Base-by-base conservation (phyloP, 2,329 filamentous ascomycete species). In the Pseudocercospora crystallina region DNA sequence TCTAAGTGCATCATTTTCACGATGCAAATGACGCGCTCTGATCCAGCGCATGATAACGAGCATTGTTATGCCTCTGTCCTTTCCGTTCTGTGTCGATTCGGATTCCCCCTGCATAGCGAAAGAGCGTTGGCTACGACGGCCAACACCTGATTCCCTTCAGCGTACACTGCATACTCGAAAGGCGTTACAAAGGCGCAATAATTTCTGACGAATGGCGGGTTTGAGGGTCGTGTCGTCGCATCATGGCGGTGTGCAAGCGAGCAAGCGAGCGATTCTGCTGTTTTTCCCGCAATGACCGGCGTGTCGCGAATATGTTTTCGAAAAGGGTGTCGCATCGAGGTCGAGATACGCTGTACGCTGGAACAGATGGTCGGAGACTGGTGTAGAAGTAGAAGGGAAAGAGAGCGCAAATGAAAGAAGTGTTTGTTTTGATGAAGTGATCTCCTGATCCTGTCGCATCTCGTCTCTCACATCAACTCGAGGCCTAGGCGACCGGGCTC, bases 61-160 rank as follows among this genome's bases (percentile, higher is more conserved):
- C 35, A 45, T 48, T 39, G 17, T 46, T 51, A 47, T 46, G 40
- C 37, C 30, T 42, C 42, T 48, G 48, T 36, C 17, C 45, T 49
- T 51, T 50, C 47, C 36, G 47, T 57, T 55, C 53, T 52, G 45
- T 56, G 45, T 56, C 47, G 49, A 54, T 53, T 47, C 46, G 46
- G 47, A 54, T 60, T 54, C 53, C 47, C 47, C 56, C 54, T 53
- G 56, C 58, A 60, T 60, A 59, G 58, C 58, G 58, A 58, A 39
- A 26, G 20, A 26, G 32, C 36, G 47, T 48, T 56, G 54, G 57
- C 48, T 39, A 55, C 47, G 49, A 47, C 36, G 51, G 37, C 47
- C 57, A 38, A 52, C 41, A 43, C 50, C 39, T 43, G 20, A 26
- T 26, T 26, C 20, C 20, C 20, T 42, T 30, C 39, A 49, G 29